Conservation (phyloP, 257 asterid genomes). For the Penstemon newberryi region DNA sequence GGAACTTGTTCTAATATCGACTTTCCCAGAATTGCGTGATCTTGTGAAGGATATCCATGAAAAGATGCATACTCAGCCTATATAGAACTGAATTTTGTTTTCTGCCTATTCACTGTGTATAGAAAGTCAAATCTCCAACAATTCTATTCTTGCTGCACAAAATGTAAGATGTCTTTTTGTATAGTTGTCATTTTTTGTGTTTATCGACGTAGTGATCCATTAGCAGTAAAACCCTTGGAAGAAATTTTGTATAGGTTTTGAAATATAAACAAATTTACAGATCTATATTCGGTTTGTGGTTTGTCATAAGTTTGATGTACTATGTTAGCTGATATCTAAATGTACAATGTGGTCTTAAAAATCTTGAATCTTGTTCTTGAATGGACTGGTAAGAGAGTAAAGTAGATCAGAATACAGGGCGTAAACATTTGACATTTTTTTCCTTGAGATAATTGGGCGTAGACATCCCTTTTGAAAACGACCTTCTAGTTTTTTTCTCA, state of each 20-base stretch:
- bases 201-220: constrained; percentile 17
- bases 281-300: neutral
- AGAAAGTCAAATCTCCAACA: neutral
- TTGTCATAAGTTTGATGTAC: constrained; percentile 9
- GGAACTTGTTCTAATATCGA: constrained; percentile 72
- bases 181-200: constrained; percentile 31
- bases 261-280: neutral
- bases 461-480: no score
- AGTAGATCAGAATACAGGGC: constrained; percentile 56
- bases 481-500: no score
- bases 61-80: constrained; percentile 45
- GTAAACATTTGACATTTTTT: constrained; percentile 22
- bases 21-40: constrained; percentile 82
- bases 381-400: constrained; percentile 50
- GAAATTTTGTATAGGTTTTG: neutral
- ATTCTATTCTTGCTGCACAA: no score
- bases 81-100: constrained; percentile 28
- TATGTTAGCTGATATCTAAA: neutral
- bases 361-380: constrained; percentile 52
- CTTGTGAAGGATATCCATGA: constrained; percentile 71
- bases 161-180: constrained; percentile 24
- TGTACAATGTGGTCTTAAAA: neutral
- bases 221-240: neutral
- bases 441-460: no score
- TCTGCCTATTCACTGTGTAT: neutral